These are phyloP conservation scores for Veloboletus limbatus DNA, from an alignment of 1,284 basidiomycete genomes.

Conservation along the genomic window DNA sequence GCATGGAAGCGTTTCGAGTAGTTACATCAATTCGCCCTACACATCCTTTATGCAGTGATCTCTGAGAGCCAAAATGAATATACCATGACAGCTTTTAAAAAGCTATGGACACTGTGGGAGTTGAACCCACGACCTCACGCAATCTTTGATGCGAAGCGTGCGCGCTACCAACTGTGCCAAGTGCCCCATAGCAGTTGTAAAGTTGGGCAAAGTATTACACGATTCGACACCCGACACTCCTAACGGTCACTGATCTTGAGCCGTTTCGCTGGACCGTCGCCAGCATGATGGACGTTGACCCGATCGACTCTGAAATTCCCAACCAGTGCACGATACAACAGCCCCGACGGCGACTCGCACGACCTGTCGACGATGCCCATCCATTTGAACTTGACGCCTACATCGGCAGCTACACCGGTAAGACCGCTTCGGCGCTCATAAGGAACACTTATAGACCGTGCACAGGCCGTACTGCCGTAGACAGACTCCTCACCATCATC, in stretches of 20 bases:
- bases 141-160: slow-evolving; percentile 36
- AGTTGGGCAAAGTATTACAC: not conserved
- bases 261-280: not conserved
- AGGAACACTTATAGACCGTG: not conserved
- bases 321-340: slow-evolving; percentile 10
- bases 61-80: no score
- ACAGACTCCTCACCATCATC: slow-evolving; percentile 67
- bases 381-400: slow-evolving; percentile 75
- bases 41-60: no score
- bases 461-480: slow-evolving; percentile 65
- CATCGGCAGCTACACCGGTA: slow-evolving; percentile 34
- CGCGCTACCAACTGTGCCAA: slow-evolving; percentile 43
- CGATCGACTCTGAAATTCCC: slow-evolving; percentile 26
- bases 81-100: no score
- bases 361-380: slow-evolving; percentile 64
- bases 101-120: slow-evolving; percentile 36
- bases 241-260: not conserved
- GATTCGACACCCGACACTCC: slow-evolving; percentile 3
- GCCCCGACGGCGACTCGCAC: slow-evolving; percentile 22
- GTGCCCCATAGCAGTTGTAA: no score
- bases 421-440: not conserved
- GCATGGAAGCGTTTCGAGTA: slow-evolving; percentile 81
- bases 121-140: slow-evolving; percentile 41
- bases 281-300: slow-evolving; percentile 32
- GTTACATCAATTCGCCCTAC: not conserved